Evolutionary conservation across 805 yeast species (phyloP), one percentile per base, ranked within the genome.

Genomic region (Candida argentea): DNA sequence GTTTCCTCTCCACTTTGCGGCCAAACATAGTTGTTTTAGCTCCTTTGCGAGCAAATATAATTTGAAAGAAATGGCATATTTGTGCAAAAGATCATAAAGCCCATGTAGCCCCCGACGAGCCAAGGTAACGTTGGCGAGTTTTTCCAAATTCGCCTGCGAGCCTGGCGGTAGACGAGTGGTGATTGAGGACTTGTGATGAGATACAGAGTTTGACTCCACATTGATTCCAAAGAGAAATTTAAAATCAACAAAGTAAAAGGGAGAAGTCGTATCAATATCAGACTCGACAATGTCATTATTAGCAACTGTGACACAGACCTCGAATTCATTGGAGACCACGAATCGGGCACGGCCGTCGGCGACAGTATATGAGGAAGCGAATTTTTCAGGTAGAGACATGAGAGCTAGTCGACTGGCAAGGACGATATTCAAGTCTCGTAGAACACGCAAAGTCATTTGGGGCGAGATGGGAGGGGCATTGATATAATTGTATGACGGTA

Each of bases 171-270:
- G 39, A 24, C 27, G 37, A 2, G 65, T 57, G 19, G 40, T 38
- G 25, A 35, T 34, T 11, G 48, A 43, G 25, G 44, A 37, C 30
- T 47, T 43, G 14, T 38, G 37, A 29, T 55, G 55, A 10, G 57
- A 46, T 11, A 55, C 55, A 23, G 56, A 39, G 7, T 45, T 32
- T 2, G 53, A 50, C 26, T 55, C 62, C 4, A 53, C 60, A 34
- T 55, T 55, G 16, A 66, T 58, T 6, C 68, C 64, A 42, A 80
- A 77, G 14, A 68, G 56, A 31, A 86, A 69, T 31, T 72, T 65
- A 51, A 86, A 79, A 47, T 83, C 89, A 13, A 89, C 80, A 34
- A 85, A 65, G 45, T 76, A 82, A 41, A 81, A 77, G 10, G 85
- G 85, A 0, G 85, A 70, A 24, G 48, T 46, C 14, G 29, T 33